Evolutionary conservation across 768 basidiomycete species (phyloP), one percentile per base, ranked within the genome.

Genomic region (Pleurotus djamor): DNA sequence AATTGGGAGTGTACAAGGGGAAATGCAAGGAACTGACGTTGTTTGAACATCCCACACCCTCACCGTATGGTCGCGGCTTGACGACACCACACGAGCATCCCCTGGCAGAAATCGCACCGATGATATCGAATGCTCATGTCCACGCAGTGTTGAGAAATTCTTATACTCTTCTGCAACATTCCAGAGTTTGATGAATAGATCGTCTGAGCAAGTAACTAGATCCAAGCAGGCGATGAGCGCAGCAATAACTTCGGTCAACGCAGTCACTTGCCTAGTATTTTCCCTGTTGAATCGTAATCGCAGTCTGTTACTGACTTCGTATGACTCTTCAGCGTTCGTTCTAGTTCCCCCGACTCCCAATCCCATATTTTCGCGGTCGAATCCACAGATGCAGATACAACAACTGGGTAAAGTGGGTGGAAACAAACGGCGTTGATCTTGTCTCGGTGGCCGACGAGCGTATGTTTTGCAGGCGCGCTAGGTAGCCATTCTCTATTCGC

Each of bases 331-430:
- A 96, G 72, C 8, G 94, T 96, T 63, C 92, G 76, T 72, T 96
- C 94, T 70, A 94, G 91, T 65, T 96, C 94, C 44, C 94, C 94
- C 34, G 91, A 89, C 71, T 96, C 94, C 94, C 94, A 96, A 66
- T 96, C 94, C 94, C 94, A 96, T 49, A 96, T 87, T 78, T 96
- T 96, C 64, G 96, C 82, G 1, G 87, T 94, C 52, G 92, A 82
- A 68, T 96, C 94, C 68, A 94, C 93, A 65, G 91, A 93, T 12
- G 92, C 92, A 41, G 88, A 90, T 17, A 90, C 94, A 47, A 96
- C 73, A 6, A 92, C 75, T 33, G 87, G 91, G 73, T 90, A 96
- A 49, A 86, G 80, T 0, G 94, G 94, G 69, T 96, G 95, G 70
- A 96, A 96, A 4, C 91, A 85, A 45, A 96, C 83, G 49, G 85